Evolutionary conservation across 768 basidiomycete species (phyloP), one percentile per base, ranked within the genome.

Genomic region (Collybia sp.): DNA sequence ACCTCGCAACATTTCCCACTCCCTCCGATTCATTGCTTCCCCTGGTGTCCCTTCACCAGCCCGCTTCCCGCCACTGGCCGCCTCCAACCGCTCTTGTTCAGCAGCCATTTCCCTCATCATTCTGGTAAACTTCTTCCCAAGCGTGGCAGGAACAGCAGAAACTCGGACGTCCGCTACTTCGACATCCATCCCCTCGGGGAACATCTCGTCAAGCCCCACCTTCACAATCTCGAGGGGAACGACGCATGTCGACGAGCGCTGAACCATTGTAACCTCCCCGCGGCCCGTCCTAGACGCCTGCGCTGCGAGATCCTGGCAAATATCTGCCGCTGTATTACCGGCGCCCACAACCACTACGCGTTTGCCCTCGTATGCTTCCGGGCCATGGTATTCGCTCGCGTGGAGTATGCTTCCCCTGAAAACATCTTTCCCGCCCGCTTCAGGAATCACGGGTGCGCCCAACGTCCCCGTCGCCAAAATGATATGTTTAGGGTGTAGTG

Each of bases 281-380:
- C 25, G 3, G 25, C 25, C 25, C 13, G 35, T n/a, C 35, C 6
- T n/a, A 30, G 52, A 43, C 5, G 68, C 70, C 18, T 62, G 63
- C 10, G 35, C 3, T 1, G 53, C 48, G 2, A 70, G 58, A 49
- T 73, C 71, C 40, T 66, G 66, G 43, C 66, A 66, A 12, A 72
- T 53, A 48, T 71, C 69, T 13, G 68, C 65, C 2, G 67, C 55
- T 1, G 63, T 63, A 43, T 70, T 70, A n/a, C 66, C 69, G 8
- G 71, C 65, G 13, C 72, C 71, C 12, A 74, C 57, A 18, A 74
- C 69, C 30, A 72, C 53, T 35, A 67, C 67, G 30, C 53, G 54
- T 47, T 70, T 67, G 2, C 69, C 69, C 10, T 51, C 37, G 40
- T 62, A 69, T 6, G 43, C 17, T 12, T 46, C 40, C 1, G 59